These are phyloP conservation scores for Kodamaea laetipori DNA, from an alignment of 805 yeast genomes.

Conservation along the genomic window DNA sequence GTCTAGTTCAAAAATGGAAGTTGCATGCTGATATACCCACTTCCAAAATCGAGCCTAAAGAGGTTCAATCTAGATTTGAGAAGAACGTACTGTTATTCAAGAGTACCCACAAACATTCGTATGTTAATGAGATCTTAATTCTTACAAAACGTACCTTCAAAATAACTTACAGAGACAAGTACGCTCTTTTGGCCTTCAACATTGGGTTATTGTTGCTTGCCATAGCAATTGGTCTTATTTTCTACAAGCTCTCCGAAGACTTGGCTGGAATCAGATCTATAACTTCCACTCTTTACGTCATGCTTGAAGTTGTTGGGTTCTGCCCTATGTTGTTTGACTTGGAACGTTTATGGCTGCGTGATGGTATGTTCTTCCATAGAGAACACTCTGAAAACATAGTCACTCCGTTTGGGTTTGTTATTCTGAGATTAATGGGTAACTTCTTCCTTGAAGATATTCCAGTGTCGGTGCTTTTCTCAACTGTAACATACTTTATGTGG, in stretches of 20 bases:
- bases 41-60: not conserved
- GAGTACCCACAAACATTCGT: not conserved
- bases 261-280: constrained; percentile 66
- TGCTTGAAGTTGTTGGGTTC: constrained; percentile 43
- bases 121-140: constrained; percentile 27
- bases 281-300: constrained; percentile 39
- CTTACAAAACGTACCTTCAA: constrained; percentile 39
- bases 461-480: constrained; percentile 58
- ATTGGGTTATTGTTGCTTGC: constrained; percentile 53
- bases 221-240: constrained; percentile 74
- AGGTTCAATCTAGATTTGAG: not conserved
- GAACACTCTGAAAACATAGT: constrained; percentile 74
- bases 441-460: constrained; percentile 69
- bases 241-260: constrained; percentile 60
- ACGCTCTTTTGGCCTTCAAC: constrained; percentile 36
- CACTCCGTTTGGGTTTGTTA: constrained; percentile 63
- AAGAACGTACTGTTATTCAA: constrained; percentile 2
- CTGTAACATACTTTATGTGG: constrained; percentile 74
- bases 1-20: constrained; percentile 16
- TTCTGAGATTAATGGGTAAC: constrained; percentile 67
- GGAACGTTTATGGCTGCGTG: constrained; percentile 40
- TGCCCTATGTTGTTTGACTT: constrained; percentile 42
- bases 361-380: constrained; percentile 43
- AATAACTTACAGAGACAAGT: constrained; percentile 35
- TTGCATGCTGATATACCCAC: not conserved